These are phyloP conservation scores for Pyrenophora teres DNA, from an alignment of 2,329 filamentous ascomycete genomes.

Conservation along the genomic window DNA sequence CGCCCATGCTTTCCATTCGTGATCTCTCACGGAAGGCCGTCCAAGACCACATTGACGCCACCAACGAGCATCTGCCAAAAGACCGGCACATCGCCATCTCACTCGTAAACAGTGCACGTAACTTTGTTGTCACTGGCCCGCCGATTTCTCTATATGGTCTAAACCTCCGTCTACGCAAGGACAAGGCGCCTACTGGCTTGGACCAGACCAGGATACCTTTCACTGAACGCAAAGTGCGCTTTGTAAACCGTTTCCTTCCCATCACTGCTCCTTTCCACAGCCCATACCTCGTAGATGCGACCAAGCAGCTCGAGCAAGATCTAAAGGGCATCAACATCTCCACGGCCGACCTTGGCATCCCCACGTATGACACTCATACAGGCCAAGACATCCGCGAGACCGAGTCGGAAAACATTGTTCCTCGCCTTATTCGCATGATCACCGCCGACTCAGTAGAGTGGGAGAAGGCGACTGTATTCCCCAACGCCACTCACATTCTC, in stretches of 20 bases:
- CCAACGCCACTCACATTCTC: slow-evolving; percentile 87
- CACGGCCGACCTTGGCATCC: slow-evolving; percentile 73
- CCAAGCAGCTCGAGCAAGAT: slow-evolving; percentile 82
- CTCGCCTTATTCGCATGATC: slow-evolving; percentile 86
- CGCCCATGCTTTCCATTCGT: slow-evolving; percentile 96
- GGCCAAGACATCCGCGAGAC: slow-evolving; percentile 81
- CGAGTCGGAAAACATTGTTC: slow-evolving; percentile 75
- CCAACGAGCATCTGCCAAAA: slow-evolving; percentile 91
- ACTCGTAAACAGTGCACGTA: slow-evolving; percentile 93
- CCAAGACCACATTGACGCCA: slow-evolving; percentile 94
- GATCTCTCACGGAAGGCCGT: slow-evolving; percentile 87
- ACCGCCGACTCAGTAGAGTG: slow-evolving; percentile 93
- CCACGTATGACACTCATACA: slow-evolving; percentile 79
- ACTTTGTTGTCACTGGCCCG: slow-evolving; percentile 94
- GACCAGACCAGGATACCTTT: slow-evolving; percentile 94
- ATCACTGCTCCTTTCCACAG: slow-evolving; percentile 99
- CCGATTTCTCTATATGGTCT: slow-evolving; percentile 96
- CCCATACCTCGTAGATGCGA: slow-evolving; percentile 84
- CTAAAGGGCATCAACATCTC: slow-evolving; percentile 81
- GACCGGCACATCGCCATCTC: slow-evolving; percentile 96
- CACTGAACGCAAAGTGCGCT: slow-evolving; percentile 94
- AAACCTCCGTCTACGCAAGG: slow-evolving; percentile 91
- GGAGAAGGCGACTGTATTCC: slow-evolving; percentile 93
- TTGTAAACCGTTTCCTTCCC: slow-evolving; percentile 94
- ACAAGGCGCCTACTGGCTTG: slow-evolving; percentile 95